Percentiles rank a stretch among this genome's conserved stretches.
Conservation (phyloP, 257 asterid species). For the Przewalskia tangutica region DNA sequence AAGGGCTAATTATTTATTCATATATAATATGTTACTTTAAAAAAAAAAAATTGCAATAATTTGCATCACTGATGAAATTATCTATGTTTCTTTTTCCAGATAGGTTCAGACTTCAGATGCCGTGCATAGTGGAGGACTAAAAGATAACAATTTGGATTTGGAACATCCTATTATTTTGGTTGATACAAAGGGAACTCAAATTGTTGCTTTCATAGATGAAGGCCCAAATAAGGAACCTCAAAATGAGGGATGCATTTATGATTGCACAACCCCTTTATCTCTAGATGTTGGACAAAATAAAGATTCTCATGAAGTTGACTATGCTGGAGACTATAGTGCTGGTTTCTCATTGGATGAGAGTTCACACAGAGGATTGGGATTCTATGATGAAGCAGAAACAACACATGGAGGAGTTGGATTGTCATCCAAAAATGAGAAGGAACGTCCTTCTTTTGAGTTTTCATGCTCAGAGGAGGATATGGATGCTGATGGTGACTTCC, state of each 20-base stretch:
- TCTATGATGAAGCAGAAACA: conserved; percentile 39
- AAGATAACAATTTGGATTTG: conserved; percentile 11
- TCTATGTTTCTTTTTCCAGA: conserved; percentile 35
- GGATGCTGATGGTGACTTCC: conserved; percentile 18
- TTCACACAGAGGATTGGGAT: conserved; percentile 70
- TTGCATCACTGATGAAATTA: not conserved
- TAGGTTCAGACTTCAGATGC: conserved; percentile 10
- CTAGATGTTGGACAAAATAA: conserved; percentile 36
- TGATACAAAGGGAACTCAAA: conserved; percentile 42
- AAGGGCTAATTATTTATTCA: not conserved
- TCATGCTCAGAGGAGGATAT: conserved; percentile 36
- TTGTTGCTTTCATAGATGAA: conserved; percentile 49
- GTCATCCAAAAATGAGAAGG: conserved; percentile 39
- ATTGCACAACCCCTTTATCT: conserved; percentile 27
- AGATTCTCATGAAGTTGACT: conserved; percentile 32
- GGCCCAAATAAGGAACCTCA: conserved; percentile 31
- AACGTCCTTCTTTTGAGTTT: conserved; percentile 22
- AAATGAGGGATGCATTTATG: conserved; percentile 34
- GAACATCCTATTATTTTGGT: conserved; percentile 40
- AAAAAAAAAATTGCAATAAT: not conserved
- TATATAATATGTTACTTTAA: not conserved
- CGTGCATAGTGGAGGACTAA: conserved; percentile 16
- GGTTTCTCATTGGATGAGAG: conserved; percentile 53
- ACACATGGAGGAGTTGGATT: conserved; percentile 30
- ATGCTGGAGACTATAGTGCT: conserved; percentile 44